These are phyloP conservation scores for Rhodotorula kratochvilovae DNA, from an alignment of 768 basidiomycete species.

Conservation along the genomic window DNA sequence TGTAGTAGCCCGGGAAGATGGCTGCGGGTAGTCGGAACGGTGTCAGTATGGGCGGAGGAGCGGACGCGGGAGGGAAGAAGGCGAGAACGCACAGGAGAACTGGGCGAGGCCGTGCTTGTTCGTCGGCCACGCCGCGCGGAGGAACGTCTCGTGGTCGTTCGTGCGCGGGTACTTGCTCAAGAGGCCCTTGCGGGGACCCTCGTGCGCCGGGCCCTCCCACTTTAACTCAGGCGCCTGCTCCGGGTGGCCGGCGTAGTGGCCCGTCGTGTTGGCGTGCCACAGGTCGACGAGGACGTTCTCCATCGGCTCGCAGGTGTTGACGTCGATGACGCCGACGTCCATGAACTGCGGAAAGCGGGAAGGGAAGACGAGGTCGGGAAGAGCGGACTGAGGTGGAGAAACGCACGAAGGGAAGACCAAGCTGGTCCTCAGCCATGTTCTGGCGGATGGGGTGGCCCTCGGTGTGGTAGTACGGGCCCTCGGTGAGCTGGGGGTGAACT, in stretches of 20 bases:
- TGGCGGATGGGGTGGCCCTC: slow-evolving; percentile 46
- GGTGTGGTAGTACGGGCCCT: slow-evolving; percentile 44
- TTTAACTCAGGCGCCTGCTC: slow-evolving; percentile 40
- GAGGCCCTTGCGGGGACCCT: slow-evolving; percentile 45
- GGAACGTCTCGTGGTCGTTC: slow-evolving; percentile 46
- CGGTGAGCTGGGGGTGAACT: slow-evolving; percentile 33
- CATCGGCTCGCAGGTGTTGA: slow-evolving; percentile 46
- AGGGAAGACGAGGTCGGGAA: not conserved
- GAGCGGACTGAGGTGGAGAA: not conserved
- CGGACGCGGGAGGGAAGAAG: not conserved
- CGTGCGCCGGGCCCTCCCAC: slow-evolving; percentile 43
- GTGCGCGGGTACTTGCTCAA: slow-evolving; percentile 45
- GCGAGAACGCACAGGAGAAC: slow-evolving; percentile 40
- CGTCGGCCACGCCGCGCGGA: slow-evolving; percentile 46
- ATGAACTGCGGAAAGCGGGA: slow-evolving; percentile 36
- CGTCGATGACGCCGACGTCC: slow-evolving; percentile 47
- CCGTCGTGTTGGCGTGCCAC: slow-evolving; percentile 45
- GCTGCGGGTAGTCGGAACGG: not conserved
- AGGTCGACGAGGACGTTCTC: slow-evolving; percentile 45
- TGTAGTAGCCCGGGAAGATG: slow-evolving; percentile 46
- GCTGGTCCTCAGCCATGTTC: slow-evolving; percentile 47
- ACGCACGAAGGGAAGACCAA: slow-evolving; percentile 44
- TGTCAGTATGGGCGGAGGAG: not conserved
- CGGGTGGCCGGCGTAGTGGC: slow-evolving; percentile 46
- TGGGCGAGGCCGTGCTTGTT: slow-evolving; percentile 47